A percentile compares a stretch with the other conserved stretches of the same genome.
phyloP scores from a whole-genome alignment of 306 rosid genomes.

The Leucaena leucocephala region DNA sequence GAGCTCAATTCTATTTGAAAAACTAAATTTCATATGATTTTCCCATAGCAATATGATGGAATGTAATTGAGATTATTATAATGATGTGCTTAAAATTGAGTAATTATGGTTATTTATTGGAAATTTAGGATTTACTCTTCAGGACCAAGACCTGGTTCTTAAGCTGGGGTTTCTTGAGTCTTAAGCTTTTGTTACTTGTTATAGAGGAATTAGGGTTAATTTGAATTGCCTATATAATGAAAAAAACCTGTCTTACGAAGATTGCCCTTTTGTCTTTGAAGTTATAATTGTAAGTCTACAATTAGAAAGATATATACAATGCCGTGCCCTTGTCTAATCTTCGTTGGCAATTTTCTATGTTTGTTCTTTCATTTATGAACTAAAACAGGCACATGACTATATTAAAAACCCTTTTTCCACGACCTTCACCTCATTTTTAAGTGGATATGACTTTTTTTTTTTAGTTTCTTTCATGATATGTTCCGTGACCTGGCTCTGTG shows the following conservation, averaged over 20 bases:
- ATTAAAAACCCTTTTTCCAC: neutral
- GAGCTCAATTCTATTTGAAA: neutral
- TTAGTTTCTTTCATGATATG: slow-evolving; percentile 13
- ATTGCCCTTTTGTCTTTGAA: neutral
- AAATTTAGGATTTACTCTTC: slow-evolving; percentile 8
- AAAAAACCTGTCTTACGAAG: neutral
- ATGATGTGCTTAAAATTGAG: neutral
- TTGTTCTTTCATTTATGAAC: slow-evolving; percentile 25
- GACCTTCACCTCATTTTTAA: slow-evolving; percentile 28
- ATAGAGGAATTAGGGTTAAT: slow-evolving; percentile 4
- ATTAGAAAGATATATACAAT: neutral
- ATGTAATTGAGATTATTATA: slow-evolving; percentile 3
- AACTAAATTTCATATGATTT: slow-evolving; percentile 22
- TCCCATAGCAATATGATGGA: neutral
- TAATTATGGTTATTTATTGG: neutral
- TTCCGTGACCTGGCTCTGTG: slow-evolving; percentile 11
- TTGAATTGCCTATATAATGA: neutral
- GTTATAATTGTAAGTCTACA: slow-evolving; percentile 20
- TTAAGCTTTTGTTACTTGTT: neutral
- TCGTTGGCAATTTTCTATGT: neutral
- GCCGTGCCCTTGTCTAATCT: neutral
- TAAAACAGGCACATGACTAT: slow-evolving; percentile 7
- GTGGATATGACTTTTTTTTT: slow-evolving; percentile 1
- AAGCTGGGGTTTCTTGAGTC: slow-evolving; percentile 1
- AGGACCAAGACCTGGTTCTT: neutral